These are phyloP conservation scores for Ophiostoma sp. DNA, from an alignment of 2,329 filamentous ascomycete species.

Conservation along the genomic window DNA sequence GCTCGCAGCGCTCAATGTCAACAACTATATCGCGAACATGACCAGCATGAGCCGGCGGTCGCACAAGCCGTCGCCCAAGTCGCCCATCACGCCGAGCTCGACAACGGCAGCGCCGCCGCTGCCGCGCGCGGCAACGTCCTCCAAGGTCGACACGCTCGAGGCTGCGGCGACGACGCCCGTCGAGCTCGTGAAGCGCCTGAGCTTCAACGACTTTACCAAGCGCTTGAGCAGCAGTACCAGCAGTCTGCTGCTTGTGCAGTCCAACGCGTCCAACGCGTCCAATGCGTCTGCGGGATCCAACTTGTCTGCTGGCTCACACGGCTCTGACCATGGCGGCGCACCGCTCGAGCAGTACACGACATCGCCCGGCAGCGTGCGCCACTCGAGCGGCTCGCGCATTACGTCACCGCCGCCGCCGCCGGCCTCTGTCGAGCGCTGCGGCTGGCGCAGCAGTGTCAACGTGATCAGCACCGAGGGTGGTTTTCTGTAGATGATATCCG, in stretches of 20 bases:
- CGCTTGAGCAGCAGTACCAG: conserved; percentile 57
- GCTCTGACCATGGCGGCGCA: not conserved
- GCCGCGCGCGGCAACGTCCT: conserved; percentile 19
- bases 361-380: not conserved
- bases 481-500: conserved; percentile 42
- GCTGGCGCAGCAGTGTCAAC: conserved; percentile 53
- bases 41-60: conserved; percentile 19
- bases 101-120: conserved; percentile 23
- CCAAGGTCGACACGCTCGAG: not conserved
- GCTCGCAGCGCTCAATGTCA: conserved; percentile 39
- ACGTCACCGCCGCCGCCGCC: conserved; percentile 26
- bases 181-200: conserved; percentile 46
- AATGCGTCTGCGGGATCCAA: not conserved
- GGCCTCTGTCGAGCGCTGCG: conserved; percentile 39
- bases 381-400: conserved; percentile 21
- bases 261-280: conserved; percentile 31
- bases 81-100: conserved; percentile 27
- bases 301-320: not conserved
- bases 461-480: conserved; percentile 50
- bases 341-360: not conserved
- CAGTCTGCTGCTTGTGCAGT: conserved; percentile 54
- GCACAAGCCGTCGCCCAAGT: conserved; percentile 16
- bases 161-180: not conserved
- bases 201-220: conserved; percentile 57
- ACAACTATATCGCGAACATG: conserved; percentile 18